Conservation (phyloP, 179 eudicot species). For the Gypsophila paniculata region DNA sequence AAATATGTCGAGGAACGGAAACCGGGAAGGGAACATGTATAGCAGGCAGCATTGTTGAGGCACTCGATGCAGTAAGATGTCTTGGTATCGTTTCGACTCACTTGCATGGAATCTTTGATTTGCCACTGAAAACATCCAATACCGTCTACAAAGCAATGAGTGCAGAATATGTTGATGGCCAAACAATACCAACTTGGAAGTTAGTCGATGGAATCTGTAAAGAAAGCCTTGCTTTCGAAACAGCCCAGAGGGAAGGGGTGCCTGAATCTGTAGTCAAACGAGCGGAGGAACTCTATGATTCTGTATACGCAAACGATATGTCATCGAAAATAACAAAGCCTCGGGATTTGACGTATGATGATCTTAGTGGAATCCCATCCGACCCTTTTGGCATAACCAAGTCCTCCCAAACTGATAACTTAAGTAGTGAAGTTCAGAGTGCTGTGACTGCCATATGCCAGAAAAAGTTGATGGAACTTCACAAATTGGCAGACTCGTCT, state of each 20-base stretch:
- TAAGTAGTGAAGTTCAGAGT: slow-evolving; percentile 42
- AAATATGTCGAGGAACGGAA: slow-evolving; percentile 96
- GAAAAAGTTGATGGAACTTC: slow-evolving; percentile 47
- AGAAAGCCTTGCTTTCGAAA: slow-evolving; percentile 98
- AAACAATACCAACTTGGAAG: slow-evolving; percentile 82
- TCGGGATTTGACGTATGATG: slow-evolving; percentile 14
- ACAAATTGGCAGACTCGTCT: slow-evolving; percentile 29
- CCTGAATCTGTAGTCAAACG: slow-evolving; percentile 62
- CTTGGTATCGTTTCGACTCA: slow-evolving; percentile 90
- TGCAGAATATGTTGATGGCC: slow-evolving; percentile 56
- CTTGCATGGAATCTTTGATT: slow-evolving; percentile 80
- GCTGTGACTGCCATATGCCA: slow-evolving; percentile 54
- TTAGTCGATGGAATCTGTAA: slow-evolving; percentile 83
- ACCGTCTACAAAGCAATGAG: slow-evolving; percentile 73
- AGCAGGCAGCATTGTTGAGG: slow-evolving; percentile 88
- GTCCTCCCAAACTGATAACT: slow-evolving; percentile 26
- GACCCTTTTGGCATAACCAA: slow-evolving; percentile 13
- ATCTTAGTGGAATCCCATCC: slow-evolving; percentile 17
- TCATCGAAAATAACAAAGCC: slow-evolving; percentile 18
- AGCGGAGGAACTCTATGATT: slow-evolving; percentile 67
- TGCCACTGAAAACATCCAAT: slow-evolving; percentile 57
- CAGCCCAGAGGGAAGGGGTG: slow-evolving; percentile 85
- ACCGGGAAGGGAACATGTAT: slow-evolving; percentile 93
- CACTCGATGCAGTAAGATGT: slow-evolving; percentile 67
- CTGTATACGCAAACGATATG: slow-evolving; percentile 41